Percentiles rank a stretch among this genome's conserved stretches.
Conservation (phyloP, 208 protist species). For the Tetramitus jugosus region DNA sequence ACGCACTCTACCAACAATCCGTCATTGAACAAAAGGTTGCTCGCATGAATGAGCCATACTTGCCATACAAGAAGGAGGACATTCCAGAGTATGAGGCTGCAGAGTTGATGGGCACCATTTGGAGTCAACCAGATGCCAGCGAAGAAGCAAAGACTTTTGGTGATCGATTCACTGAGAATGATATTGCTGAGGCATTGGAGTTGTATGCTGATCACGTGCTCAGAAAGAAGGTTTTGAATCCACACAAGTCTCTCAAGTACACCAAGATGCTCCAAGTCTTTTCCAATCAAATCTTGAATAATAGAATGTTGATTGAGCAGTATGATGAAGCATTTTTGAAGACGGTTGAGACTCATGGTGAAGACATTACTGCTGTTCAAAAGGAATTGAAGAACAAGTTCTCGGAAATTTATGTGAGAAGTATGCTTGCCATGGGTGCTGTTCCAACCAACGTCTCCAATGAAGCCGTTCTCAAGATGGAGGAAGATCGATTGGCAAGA, state of each 20-base stretch:
- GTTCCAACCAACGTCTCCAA: too few species aligned
- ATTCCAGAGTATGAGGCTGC: not conserved
- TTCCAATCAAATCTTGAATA: not conserved
- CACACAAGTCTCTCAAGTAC: not conserved
- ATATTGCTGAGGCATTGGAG: not conserved
- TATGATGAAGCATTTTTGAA: too few species aligned
- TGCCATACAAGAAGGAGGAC: not conserved
- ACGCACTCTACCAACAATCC: not conserved
- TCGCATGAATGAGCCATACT: not conserved
- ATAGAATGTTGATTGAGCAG: too few species aligned
- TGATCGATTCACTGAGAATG: not conserved
- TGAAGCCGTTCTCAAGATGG: too few species aligned
- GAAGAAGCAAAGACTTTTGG: too few species aligned
- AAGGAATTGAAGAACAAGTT: too few species aligned
- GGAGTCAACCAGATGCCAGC: not conserved
- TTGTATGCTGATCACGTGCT: not conserved
- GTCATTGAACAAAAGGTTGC: not conserved
- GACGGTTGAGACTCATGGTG: too few species aligned
- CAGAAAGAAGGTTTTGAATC: slow-evolving; percentile 1
- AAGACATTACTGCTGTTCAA: too few species aligned
- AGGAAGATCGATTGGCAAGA: too few species aligned
- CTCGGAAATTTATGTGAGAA: too few species aligned
- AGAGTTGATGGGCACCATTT: not conserved
- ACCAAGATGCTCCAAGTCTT: not conserved
- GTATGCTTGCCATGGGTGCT: too few species aligned